Conservation (phyloP, 2,329 filamentous ascomycete species). For the Talaromyces rugulosus region DNA sequence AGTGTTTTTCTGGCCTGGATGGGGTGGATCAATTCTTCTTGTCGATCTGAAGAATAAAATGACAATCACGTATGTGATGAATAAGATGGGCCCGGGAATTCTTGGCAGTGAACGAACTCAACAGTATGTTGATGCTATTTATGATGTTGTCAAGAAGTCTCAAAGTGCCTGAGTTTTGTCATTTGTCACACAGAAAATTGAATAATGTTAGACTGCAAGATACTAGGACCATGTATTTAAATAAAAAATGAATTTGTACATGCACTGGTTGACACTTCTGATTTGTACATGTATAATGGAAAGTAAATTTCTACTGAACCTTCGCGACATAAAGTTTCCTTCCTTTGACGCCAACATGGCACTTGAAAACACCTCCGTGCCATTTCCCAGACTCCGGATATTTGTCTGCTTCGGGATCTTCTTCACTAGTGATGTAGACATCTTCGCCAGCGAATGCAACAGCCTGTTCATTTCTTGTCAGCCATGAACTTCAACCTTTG, state of each 20-base stretch:
- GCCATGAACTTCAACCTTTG: neutral
- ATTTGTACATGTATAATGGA: neutral
- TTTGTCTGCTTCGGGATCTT: slow-evolving; percentile 11
- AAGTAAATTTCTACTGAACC: neutral
- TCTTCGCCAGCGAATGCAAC: slow-evolving; percentile 12
- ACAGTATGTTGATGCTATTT: slow-evolving; percentile 30
- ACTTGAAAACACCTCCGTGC: slow-evolving; percentile 13
- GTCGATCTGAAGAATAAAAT: slow-evolving; percentile 42
- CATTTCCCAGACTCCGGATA: slow-evolving; percentile 10
- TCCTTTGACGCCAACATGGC: slow-evolving; percentile 11
- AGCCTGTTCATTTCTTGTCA: slow-evolving; percentile 3
- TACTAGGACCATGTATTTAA: neutral
- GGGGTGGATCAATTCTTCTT: slow-evolving; percentile 42
- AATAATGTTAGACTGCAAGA: neutral
- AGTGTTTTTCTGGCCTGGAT: slow-evolving; percentile 43
- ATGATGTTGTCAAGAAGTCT: slow-evolving; percentile 19
- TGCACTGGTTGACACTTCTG: no score
- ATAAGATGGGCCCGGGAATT: slow-evolving; percentile 35
- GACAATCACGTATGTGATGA: slow-evolving; percentile 46
- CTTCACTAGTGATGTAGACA: slow-evolving; percentile 12
- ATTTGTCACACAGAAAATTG: neutral
- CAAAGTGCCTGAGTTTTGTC: neutral
- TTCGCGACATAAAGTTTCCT: slow-evolving; percentile 8
- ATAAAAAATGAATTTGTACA: neutral
- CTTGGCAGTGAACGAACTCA: slow-evolving; percentile 26